Percentiles rank a stretch among this genome's conserved stretches.
Conservation (phyloP, 352 stramenopile species). For the Paralagenidium karlingii region DNA sequence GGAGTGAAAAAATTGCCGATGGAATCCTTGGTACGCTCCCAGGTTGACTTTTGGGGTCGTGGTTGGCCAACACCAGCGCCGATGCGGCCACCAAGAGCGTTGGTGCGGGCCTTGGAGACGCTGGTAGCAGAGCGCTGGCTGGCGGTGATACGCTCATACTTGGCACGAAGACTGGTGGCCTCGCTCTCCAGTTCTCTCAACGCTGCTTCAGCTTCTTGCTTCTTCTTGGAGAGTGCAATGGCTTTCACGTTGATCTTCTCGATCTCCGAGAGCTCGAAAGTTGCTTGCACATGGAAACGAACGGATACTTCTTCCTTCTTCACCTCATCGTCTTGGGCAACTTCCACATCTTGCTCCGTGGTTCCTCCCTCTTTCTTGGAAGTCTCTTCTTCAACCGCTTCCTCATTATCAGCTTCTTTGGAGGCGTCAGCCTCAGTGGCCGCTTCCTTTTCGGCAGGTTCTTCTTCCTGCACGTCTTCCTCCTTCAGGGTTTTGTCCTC, state of each 20-base stretch:
- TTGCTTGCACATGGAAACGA: slow-evolving; percentile 60
- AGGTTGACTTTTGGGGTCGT: slow-evolving; percentile 34
- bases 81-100: slow-evolving; percentile 30
- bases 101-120: slow-evolving; percentile 42
- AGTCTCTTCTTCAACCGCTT: slow-evolving; percentile 1
- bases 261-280: slow-evolving; percentile 59
- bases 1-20: slow-evolving; percentile 44
- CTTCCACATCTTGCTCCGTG: slow-evolving; percentile 10
- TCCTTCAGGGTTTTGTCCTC: slow-evolving; percentile 7
- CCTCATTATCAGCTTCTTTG: slow-evolving; percentile 7
- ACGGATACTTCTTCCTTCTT: slow-evolving; percentile 5
- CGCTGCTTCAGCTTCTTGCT: slow-evolving; percentile 59
- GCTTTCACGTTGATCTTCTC: slow-evolving; percentile 63
- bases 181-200: slow-evolving; percentile 59
- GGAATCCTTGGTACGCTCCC: slow-evolving; percentile 52
- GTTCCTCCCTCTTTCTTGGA: slow-evolving; percentile 1
- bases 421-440: slow-evolving; percentile 2
- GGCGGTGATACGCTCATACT: slow-evolving; percentile 72
- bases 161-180: slow-evolving; percentile 54
- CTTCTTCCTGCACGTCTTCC: slow-evolving; percentile 6
- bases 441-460: slow-evolving; percentile 7
- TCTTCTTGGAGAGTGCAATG: slow-evolving; percentile 62
- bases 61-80: slow-evolving; percentile 23
- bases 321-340: background rate
- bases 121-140: slow-evolving; percentile 22